Conservation (phyloP, 2,329 filamentous ascomycete genomes). For the Verticillium zaregamsianum region DNA sequence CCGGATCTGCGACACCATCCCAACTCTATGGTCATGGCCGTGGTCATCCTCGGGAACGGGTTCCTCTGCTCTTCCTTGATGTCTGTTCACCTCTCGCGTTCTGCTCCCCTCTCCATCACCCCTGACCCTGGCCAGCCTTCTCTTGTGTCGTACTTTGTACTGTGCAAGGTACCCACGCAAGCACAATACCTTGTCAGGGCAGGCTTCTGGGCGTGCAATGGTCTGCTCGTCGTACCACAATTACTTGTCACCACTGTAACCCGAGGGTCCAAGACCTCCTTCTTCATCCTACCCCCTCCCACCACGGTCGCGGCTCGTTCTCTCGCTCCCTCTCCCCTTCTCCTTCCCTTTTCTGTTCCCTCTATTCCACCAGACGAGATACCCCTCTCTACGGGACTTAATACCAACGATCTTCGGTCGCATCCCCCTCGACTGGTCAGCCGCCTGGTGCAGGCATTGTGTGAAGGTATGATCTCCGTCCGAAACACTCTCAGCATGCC, state of each 20-base stretch:
- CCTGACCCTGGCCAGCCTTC: constrained; percentile 1
- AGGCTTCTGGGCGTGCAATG: not conserved
- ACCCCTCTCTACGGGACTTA: constrained; percentile 3
- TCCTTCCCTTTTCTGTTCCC: constrained; percentile 8
- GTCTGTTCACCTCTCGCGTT: not conserved
- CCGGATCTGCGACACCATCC: not conserved
- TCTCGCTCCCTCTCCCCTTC: constrained; percentile 8
- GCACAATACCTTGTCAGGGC: constrained; percentile 4
- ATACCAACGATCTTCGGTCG: constrained; percentile 3
- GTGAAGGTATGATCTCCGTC: constrained; percentile 10
- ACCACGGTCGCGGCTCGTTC: not conserved
- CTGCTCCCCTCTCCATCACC: not conserved
- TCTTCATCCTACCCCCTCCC: constrained; percentile 1
- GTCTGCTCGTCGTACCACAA: constrained; percentile 2
- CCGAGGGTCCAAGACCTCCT: not conserved
- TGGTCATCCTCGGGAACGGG: not conserved
- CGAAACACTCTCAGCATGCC: not conserved
- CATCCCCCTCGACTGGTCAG: not conserved
- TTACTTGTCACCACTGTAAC: not conserved
- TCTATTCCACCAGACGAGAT: constrained; percentile 5
- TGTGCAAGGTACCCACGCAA: constrained; percentile 4
- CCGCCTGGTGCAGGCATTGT: constrained; percentile 15
- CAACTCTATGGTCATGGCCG: not conserved
- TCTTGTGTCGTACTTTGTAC: not conserved
- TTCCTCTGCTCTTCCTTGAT: not conserved